Percentiles rank a stretch among this genome's conserved stretches.
phyloP scores from a whole-genome alignment of 768 basidiomycete species.

The Termitomyces sp. region DNA sequence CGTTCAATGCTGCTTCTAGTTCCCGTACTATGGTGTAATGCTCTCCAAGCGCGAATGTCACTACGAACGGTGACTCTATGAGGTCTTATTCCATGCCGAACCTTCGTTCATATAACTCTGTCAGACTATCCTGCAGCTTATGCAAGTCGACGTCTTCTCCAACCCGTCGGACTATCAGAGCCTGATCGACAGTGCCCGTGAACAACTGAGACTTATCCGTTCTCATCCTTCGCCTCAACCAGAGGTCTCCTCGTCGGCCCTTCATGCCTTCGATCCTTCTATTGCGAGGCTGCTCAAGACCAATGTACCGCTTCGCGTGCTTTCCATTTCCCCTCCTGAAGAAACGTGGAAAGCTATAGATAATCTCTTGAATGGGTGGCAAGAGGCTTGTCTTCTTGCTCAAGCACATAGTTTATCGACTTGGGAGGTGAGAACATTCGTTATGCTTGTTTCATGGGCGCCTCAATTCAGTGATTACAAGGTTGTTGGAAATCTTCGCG shows the following conservation, averaged over 20 bases:
- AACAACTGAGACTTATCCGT: constrained; percentile 35
- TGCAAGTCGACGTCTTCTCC: constrained; percentile 35
- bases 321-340: constrained; percentile 43
- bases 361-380: constrained; percentile 48
- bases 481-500: constrained; percentile 46
- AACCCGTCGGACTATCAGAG: constrained; percentile 29
- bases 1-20: constrained; percentile 24
- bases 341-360: constrained; percentile 48
- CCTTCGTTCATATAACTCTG: background rate
- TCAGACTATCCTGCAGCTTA: constrained; percentile 46
- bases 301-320: constrained; percentile 61
- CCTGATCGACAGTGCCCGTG: constrained; percentile 34
- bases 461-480: background rate
- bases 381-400: constrained; percentile 45
- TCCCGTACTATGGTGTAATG: constrained; percentile 41
- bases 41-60: constrained; percentile 45
- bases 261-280: constrained; percentile 57
- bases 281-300: constrained; percentile 64
- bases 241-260: constrained; percentile 38
- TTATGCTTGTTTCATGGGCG: background rate
- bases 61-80: constrained; percentile 47
- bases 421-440: constrained; percentile 51
- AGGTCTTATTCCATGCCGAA: background rate
- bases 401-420: constrained; percentile 37
- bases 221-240: constrained; percentile 31